These are phyloP conservation scores for Casuarina equisetifolia DNA, from an alignment of 306 rosid genomes.

Conservation along the genomic window DNA sequence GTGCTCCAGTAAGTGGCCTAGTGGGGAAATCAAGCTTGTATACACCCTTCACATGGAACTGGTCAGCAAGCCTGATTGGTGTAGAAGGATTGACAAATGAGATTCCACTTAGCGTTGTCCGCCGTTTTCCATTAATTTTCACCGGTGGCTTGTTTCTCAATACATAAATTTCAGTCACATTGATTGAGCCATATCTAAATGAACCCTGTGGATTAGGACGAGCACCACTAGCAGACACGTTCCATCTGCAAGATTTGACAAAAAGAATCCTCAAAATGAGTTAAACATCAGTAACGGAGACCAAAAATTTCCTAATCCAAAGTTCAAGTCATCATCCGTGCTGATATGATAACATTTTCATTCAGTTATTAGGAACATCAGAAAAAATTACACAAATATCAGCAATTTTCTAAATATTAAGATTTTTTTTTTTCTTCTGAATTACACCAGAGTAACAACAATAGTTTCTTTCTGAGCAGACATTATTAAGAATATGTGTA, in stretches of 20 bases:
- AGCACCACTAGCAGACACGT: constrained; percentile 97
- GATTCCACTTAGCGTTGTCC: constrained; percentile 76
- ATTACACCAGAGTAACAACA: neutral
- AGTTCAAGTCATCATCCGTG: neutral
- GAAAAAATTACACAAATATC: neutral
- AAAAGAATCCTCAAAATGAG: constrained; percentile 19
- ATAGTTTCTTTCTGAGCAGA: neutral
- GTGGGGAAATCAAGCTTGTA: constrained; percentile 92
- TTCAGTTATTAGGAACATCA: neutral
- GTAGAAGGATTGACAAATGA: constrained; percentile 78
- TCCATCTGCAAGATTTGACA: constrained; percentile 66
- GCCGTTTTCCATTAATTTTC: constrained; percentile 59
- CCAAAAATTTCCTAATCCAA: neutral
- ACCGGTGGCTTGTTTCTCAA: constrained; percentile 68
- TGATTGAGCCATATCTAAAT: constrained; percentile 90
- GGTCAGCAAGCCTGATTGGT: constrained; percentile 87
- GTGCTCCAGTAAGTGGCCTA: constrained; percentile 67
- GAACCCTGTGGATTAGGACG: constrained; percentile 99
- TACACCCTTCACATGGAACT: constrained; percentile 61
- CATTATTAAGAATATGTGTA: neutral
- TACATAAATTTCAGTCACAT: constrained; percentile 85
- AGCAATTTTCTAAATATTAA: neutral
- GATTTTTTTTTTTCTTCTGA: neutral
- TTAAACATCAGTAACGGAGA: neutral
- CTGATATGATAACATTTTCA: neutral